Conservation (phyloP, 2,329 filamentous ascomycete species). For the Paraphaeosphaeria minitans region DNA sequence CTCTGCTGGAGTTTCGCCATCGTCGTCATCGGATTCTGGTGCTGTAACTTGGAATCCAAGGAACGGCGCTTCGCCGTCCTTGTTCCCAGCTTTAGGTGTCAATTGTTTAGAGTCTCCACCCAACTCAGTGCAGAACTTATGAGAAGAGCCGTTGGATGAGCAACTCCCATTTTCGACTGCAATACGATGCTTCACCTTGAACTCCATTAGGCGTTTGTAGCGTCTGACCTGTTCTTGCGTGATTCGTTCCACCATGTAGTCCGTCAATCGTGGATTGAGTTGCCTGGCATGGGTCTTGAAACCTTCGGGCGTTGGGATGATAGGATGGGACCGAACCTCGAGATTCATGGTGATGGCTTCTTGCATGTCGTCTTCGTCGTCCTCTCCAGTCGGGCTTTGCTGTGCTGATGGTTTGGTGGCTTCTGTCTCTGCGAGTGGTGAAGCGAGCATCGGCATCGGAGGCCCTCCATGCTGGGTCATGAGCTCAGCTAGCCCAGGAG, state of each 20-base stretch:
- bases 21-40: conserved; percentile 65
- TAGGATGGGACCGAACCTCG: conserved; percentile 66
- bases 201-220: conserved; percentile 76
- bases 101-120: conserved; percentile 70
- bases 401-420: conserved; percentile 39
- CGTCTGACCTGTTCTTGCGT: conserved; percentile 79
- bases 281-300: conserved; percentile 76
- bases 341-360: conserved; percentile 66
- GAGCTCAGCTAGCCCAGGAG: conserved; percentile 57
- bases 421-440: conserved; percentile 49
- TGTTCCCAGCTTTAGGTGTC: conserved; percentile 63
- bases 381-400: conserved; percentile 45
- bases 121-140: conserved; percentile 65
- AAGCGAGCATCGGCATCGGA: conserved; percentile 61
- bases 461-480: conserved; percentile 64
- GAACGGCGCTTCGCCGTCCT: conserved; percentile 62
- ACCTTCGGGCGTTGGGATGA: conserved; percentile 74
- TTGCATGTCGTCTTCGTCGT: conserved; percentile 52
- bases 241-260: conserved; percentile 76
- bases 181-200: conserved; percentile 71
- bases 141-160: conserved; percentile 52
- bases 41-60: conserved; percentile 61
- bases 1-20: conserved; percentile 69
- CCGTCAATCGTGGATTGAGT: conserved; percentile 74
- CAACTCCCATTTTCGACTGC: conserved; percentile 64